Base-by-base conservation (phyloP, 192 early-diverging fungal genomes). In the Dissophora ornata region DNA sequence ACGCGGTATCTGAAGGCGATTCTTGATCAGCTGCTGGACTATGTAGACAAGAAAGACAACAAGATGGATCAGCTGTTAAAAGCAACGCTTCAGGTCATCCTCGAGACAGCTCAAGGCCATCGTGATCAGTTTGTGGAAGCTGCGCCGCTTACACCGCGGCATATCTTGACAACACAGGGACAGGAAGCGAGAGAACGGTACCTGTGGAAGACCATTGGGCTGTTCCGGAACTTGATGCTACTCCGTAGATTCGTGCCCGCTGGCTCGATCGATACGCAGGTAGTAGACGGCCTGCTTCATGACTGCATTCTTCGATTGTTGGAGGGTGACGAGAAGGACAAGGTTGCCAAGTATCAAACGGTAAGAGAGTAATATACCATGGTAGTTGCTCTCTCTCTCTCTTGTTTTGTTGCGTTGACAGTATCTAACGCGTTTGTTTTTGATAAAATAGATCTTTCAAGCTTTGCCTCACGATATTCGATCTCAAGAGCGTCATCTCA, bases 261-360 rank as follows among this genome's bases (percentile, higher is more conserved):
- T 0, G 46, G 44, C 16, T 28, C 50, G 18, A 56, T 77, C 13
- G 73, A 77, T 25, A 42, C 46, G 32, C 51, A 21, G 7, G 73
- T 77, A 1, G 65, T 77, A 0, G 73, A 77, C 44, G 73, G 64
- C 2, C 45, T 77, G n/a, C 29, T 77, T 45, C 73, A 77, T 38
- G 73, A 77, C 22, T 77, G 73, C 38, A 77, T 77, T 40, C 25
- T 77, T 12, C 42, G 73, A n/a, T 22, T 77, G n/a, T 29, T 77
- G 28, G 73, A 77, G 30, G 64, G 73, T 11, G 64, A 77, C 36
- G 73, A 67, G 21, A 77, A 67, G 40, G 59, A 77, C 47, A 77
- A 42, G n/a, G 53, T 67, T 11, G 45, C 55, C 53, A 77, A 77
- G 42, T 77, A 67, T 56, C 73, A 67, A 62, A 62, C 62, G 65